A percentile compares a stretch with the other conserved stretches of the same genome.
phyloP scores from a whole-genome alignment of 345 rosid genomes.

The Populus pruinosa region DNA sequence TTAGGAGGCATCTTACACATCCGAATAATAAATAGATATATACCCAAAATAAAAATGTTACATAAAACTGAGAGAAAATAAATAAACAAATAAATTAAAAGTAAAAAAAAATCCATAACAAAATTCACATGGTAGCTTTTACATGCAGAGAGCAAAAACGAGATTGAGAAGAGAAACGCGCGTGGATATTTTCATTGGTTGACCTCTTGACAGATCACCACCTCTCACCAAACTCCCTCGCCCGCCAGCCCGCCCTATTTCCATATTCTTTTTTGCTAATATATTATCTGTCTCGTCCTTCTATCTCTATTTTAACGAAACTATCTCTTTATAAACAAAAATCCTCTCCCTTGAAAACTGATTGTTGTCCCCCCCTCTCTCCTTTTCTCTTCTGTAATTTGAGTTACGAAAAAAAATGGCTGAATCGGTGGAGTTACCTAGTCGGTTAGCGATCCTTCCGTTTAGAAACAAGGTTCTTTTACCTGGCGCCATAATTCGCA shows the following conservation, averaged over 20 bases:
- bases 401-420: constrained; percentile 40
- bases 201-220: neutral
- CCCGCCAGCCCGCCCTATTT: neutral
- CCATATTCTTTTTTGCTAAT: neutral
- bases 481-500: constrained; percentile 98
- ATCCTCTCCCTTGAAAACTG: neutral
- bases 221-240: neutral
- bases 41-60: too few relatives aligned
- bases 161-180: neutral
- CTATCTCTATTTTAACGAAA: neutral
- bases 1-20: neutral
- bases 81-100: neutral
- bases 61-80: neutral
- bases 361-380: neutral
- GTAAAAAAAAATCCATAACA: neutral
- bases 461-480: constrained; percentile 92
- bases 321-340: neutral
- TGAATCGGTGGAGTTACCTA: constrained; percentile 92
- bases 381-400: neutral
- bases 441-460: constrained; percentile 90
- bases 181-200: neutral
- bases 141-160: neutral
- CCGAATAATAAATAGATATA: neutral
- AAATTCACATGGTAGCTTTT: neutral
- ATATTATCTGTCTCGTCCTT: neutral